Conservation (phyloP, 179 eudicot species). For the Gypsophila paniculata region DNA sequence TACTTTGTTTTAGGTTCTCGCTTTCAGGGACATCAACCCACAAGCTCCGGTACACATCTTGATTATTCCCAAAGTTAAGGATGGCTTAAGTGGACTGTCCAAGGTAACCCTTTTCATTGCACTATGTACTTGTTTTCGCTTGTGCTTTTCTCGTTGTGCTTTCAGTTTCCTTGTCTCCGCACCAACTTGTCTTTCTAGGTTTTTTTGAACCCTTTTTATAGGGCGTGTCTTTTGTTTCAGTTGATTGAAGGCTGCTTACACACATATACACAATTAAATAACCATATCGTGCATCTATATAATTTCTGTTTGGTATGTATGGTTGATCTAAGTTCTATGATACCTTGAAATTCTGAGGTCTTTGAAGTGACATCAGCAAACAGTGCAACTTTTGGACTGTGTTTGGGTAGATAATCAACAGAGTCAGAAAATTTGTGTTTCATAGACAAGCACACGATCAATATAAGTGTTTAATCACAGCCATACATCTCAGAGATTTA, state of each 20-base stretch:
- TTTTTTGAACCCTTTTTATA: background rate
- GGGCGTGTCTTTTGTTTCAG: too few relatives aligned
- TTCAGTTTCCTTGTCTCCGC: background rate
- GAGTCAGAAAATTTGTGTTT: background rate
- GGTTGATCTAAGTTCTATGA: too few relatives aligned
- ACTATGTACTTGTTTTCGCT: background rate
- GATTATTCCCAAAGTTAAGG: slow-evolving; percentile 80
- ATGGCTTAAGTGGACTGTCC: slow-evolving; percentile 81
- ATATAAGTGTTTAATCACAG: too few relatives aligned
- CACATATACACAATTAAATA: too few relatives aligned
- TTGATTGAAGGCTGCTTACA: too few relatives aligned
- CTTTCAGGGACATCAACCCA: slow-evolving; percentile 83
- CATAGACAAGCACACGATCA: background rate
- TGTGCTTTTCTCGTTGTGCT: background rate
- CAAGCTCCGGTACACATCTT: slow-evolving; percentile 88
- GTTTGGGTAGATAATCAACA: background rate
- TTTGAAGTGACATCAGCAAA: too few relatives aligned
- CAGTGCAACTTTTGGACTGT: too few relatives aligned
- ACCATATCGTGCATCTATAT: too few relatives aligned
- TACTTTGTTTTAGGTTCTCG: slow-evolving; percentile 46
- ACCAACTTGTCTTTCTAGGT: background rate
- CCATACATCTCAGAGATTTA: too few relatives aligned
- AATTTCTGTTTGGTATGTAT: too few relatives aligned
- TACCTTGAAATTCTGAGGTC: too few relatives aligned
- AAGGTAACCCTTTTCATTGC: slow-evolving; percentile 40